These are phyloP conservation scores for Porogramme epimiltina DNA, from an alignment of 1,284 basidiomycete genomes.

Conservation along the genomic window DNA sequence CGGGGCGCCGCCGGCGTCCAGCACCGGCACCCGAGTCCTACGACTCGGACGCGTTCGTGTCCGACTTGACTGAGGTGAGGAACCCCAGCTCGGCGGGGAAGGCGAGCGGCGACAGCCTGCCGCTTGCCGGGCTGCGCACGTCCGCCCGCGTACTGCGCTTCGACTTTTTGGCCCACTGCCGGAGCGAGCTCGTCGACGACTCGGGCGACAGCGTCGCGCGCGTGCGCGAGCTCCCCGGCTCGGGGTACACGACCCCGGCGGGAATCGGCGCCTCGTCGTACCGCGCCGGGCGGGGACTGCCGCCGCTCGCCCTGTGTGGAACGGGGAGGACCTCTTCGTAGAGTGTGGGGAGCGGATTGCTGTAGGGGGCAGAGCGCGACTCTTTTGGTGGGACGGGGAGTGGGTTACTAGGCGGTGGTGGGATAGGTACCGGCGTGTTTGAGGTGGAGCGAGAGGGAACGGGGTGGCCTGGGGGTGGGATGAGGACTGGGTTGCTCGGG, in stretches of 20 bases:
- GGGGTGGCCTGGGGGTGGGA: conserved; percentile 7
- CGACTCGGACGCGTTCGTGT: conserved; percentile 4
- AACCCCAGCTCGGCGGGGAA: conserved; percentile 6
- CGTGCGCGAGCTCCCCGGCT: conserved; percentile 12
- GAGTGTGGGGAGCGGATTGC: conserved; percentile 10
- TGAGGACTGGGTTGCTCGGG: conserved; percentile 4
- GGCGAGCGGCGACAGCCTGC: conserved; percentile 17
- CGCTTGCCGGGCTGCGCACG: conserved; percentile 18
- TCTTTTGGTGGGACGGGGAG: conserved; percentile 7
- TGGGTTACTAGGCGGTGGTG: conserved; percentile 7
- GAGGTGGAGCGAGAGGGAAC: conserved; percentile 4
- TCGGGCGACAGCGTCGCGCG: not conserved
- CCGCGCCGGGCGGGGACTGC: conserved; percentile 8
- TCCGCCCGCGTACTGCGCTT: conserved; percentile 2
- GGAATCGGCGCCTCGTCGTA: conserved; percentile 25
- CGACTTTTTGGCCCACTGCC: not conserved
- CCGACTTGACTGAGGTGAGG: conserved; percentile 11
- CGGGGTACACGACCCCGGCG: conserved; percentile 23
- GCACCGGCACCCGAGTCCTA: too few relatives aligned
- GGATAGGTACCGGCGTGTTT: not conserved
- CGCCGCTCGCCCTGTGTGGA: conserved; percentile 8
- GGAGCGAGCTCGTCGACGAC: conserved; percentile 8
- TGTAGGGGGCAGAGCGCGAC: conserved; percentile 3
- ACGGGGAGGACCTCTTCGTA: conserved; percentile 6
- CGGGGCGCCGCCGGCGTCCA: too few relatives aligned